Conservation (phyloP, 768 basidiomycete species). For the Trametes cubensis region DNA sequence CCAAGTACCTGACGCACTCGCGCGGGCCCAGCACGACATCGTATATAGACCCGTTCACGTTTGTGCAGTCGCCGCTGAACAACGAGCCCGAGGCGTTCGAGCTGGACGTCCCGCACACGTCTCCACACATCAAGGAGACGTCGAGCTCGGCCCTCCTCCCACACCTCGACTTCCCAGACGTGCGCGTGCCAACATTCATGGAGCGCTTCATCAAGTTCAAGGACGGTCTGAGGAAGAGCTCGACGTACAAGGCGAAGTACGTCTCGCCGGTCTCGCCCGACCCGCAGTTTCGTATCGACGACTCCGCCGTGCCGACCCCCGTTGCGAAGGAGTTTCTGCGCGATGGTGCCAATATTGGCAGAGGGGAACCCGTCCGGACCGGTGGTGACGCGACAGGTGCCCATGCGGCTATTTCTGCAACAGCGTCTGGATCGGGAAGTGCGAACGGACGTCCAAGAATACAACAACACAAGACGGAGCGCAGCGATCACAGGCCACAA, state of each 20-base stretch:
- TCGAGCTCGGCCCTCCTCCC: conserved; percentile 17
- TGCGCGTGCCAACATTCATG: conserved; percentile 18
- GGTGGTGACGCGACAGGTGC: not conserved
- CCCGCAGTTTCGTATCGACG: conserved; percentile 20
- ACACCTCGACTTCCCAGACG: conserved; percentile 5
- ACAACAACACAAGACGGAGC: not conserved
- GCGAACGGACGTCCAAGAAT: not conserved
- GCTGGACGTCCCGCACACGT: conserved; percentile 7
- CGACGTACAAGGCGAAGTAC: conserved; percentile 16
- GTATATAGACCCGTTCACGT: conserved; percentile 4
- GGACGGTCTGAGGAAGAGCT: conserved; percentile 18
- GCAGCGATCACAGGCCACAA: conserved; percentile 3
- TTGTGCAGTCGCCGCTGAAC: not conserved
- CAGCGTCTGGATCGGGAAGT: not conserved
- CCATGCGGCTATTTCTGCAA: not conserved
- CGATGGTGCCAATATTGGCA: not conserved
- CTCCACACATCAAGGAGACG: conserved; percentile 6
- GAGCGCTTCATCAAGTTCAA: conserved; percentile 17
- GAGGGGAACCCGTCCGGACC: no score
- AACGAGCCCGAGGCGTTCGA: not conserved
- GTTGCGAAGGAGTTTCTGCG: not conserved
- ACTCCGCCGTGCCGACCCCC: conserved; percentile 4
- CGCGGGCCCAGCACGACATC: not conserved
- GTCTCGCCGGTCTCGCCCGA: conserved; percentile 21
- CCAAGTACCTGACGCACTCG: conserved; percentile 2